Evolutionary conservation across 2,329 filamentous ascomycete species (phyloP).

Genomic region (Cercospora citrullina): DNA sequence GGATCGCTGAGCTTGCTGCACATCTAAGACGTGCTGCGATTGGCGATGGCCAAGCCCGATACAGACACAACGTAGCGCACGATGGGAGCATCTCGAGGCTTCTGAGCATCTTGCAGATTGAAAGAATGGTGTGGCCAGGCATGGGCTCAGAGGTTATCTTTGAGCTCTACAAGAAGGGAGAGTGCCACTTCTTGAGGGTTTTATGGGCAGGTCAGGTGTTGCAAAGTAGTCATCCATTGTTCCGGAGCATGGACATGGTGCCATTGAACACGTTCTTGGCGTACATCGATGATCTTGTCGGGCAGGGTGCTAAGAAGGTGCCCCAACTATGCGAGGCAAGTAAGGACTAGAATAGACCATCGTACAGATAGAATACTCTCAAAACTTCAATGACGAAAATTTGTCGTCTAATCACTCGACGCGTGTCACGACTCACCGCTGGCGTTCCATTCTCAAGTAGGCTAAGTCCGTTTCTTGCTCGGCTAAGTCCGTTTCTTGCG

Average conservation of each 20-base stretch:
- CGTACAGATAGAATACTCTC: neutral
- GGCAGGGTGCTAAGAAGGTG: slow-evolving; percentile 49
- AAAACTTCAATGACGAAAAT: neutral
- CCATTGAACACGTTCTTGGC: slow-evolving; percentile 62
- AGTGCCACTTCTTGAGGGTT: slow-evolving; percentile 60
- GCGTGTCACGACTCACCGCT: neutral
- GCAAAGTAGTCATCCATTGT: slow-evolving; percentile 64
- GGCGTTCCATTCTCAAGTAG: neutral
- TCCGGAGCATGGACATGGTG: slow-evolving; percentile 72
- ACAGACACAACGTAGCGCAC: slow-evolving; percentile 77
- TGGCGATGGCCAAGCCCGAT: slow-evolving; percentile 45
- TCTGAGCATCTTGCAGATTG: slow-evolving; percentile 68
- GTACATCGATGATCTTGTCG: slow-evolving; percentile 73
- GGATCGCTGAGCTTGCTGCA: slow-evolving; percentile 67
- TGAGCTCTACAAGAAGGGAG: slow-evolving; percentile 62
- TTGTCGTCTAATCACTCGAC: neutral
- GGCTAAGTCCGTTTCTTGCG: slow-evolving; percentile 1
- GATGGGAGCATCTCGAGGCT: slow-evolving; percentile 71
- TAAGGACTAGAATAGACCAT: neutral
- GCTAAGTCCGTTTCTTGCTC: neutral
- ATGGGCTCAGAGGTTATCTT: slow-evolving; percentile 80
- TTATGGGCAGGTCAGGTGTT: slow-evolving; percentile 70
- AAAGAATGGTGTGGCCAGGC: slow-evolving; percentile 79
- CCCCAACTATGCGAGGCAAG: slow-evolving; percentile 38
- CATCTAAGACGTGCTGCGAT: slow-evolving; percentile 58